Evolutionary conservation across 2,329 filamentous ascomycete species (phyloP).

Genomic region (Ophiocordyceps camponoti-floridani): DNA sequence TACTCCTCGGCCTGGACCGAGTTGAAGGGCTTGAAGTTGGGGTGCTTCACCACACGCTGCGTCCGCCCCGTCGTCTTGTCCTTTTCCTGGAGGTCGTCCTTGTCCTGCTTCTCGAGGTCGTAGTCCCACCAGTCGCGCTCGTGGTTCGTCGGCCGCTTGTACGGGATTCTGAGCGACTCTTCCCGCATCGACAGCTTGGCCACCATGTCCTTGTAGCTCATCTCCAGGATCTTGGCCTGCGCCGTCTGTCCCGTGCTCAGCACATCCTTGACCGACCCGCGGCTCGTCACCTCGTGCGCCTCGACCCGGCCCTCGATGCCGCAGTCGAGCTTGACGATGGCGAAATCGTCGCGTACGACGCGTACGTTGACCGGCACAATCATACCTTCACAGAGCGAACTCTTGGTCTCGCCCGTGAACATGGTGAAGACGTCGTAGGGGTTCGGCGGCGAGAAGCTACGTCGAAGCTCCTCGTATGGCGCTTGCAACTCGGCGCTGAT

Average conservation of each 20-base stretch:
- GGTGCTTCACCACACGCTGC: slow-evolving; percentile 93
- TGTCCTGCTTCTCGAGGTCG: slow-evolving; percentile 61
- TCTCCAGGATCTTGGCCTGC: slow-evolving; percentile 70
- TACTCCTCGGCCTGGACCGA: slow-evolving; percentile 84
- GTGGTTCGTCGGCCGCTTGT: slow-evolving; percentile 50
- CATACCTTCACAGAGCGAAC: slow-evolving; percentile 76
- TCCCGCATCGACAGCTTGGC: slow-evolving; percentile 75
- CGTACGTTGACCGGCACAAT: slow-evolving; percentile 80
- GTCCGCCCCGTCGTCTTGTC: slow-evolving; percentile 71
- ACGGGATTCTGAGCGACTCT: slow-evolving; percentile 58
- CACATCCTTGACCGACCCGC: slow-evolving; percentile 52
- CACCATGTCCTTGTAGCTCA: slow-evolving; percentile 73
- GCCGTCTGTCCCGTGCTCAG: slow-evolving; percentile 69
- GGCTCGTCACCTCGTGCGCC: slow-evolving; percentile 61
- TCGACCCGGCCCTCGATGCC: slow-evolving; percentile 83
- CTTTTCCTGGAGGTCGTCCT: slow-evolving; percentile 69
- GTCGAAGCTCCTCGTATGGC: slow-evolving; percentile 85
- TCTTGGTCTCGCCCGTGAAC: slow-evolving; percentile 82
- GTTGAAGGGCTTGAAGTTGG: slow-evolving; percentile 88
- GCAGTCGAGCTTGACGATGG: slow-evolving; percentile 85
- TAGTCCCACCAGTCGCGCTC: slow-evolving; percentile 77
- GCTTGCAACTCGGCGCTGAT: slow-evolving; percentile 86
- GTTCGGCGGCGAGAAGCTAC: slow-evolving; percentile 52
- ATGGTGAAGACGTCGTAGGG: slow-evolving; percentile 84
- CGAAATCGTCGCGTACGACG: slow-evolving; percentile 78